Conservation (phyloP, 2,329 filamentous ascomycete genomes). For the Epichloe uncinata region DNA sequence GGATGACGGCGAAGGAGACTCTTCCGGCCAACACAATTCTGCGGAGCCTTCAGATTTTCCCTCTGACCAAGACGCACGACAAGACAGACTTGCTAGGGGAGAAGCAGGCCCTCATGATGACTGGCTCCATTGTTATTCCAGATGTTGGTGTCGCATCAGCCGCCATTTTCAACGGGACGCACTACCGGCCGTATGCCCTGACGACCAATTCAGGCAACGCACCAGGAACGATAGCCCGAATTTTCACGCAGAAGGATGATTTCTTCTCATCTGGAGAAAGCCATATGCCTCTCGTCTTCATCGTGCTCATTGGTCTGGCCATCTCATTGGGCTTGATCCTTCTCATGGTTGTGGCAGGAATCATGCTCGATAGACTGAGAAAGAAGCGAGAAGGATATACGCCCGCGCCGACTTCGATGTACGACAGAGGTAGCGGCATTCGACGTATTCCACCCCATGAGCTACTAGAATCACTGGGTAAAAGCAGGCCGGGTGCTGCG, state of each 20-base stretch:
- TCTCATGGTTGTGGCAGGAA: slow-evolving; percentile 60
- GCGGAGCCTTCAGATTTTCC: slow-evolving; percentile 69
- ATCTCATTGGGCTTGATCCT: slow-evolving; percentile 68
- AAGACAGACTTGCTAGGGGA: slow-evolving; percentile 48
- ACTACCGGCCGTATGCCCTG: slow-evolving; percentile 66
- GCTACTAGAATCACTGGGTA: slow-evolving; percentile 40
- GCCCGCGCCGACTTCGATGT: slow-evolving; percentile 58
- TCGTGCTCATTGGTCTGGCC: slow-evolving; percentile 69
- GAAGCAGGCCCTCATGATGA: slow-evolving; percentile 64
- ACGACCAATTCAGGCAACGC: slow-evolving; percentile 53
- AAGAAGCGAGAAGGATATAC: slow-evolving; percentile 69
- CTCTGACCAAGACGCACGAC: slow-evolving; percentile 54
- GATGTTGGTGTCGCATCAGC: slow-evolving; percentile 72
- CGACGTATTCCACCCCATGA: slow-evolving; percentile 48
- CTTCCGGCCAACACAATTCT: slow-evolving; percentile 57
- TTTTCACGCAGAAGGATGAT: slow-evolving; percentile 73
- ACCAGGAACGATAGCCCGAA: slow-evolving; percentile 60
- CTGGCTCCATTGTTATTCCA: slow-evolving; percentile 64
- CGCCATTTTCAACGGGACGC: slow-evolving; percentile 74
- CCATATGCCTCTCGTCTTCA: slow-evolving; percentile 57
- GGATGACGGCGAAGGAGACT: slow-evolving; percentile 49
- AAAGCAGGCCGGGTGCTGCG: slow-evolving; percentile 29
- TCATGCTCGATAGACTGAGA: slow-evolving; percentile 61
- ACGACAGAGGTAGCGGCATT: slow-evolving; percentile 45
- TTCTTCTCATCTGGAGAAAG: slow-evolving; percentile 51